Percentiles rank a stretch among this genome's conserved stretches.
Conservation (phyloP, 495 filamentous ascomycete genomes). For the Podospora didyma region DNA sequence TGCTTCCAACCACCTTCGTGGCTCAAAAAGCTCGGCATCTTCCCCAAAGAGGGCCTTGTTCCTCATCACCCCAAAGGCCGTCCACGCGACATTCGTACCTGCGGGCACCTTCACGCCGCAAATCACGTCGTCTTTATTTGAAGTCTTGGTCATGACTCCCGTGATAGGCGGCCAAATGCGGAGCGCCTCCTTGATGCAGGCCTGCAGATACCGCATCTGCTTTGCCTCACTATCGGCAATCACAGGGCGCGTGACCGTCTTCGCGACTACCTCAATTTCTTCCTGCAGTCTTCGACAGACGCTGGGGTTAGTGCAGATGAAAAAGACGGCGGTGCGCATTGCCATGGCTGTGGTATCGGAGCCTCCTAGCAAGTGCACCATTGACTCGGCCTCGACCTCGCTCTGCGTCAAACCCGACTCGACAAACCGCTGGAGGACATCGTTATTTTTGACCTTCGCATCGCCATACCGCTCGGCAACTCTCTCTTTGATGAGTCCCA, state of each 20-base stretch:
- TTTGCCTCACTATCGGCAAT: conserved; percentile 21
- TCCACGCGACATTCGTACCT: conserved; percentile 12
- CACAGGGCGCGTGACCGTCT: not conserved
- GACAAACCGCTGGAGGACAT: conserved; percentile 15
- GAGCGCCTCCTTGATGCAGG: conserved; percentile 43
- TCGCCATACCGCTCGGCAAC: conserved; percentile 13
- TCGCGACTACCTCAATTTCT: conserved; percentile 41
- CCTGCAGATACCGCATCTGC: conserved; percentile 41
- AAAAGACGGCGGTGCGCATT: conserved; percentile 47
- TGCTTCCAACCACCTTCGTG: conserved; percentile 42
- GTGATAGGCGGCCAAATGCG: conserved; percentile 39
- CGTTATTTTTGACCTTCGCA: not conserved
- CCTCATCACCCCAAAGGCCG: conserved; percentile 38
- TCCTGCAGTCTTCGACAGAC: conserved; percentile 37
- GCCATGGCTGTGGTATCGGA: conserved; percentile 51
- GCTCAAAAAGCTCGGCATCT: conserved; percentile 38
- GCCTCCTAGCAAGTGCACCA: conserved; percentile 43
- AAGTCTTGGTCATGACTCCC: conserved; percentile 25
- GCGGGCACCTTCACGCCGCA: conserved; percentile 14
- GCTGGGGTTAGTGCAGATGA: conserved; percentile 40
- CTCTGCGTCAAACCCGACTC: conserved; percentile 8
- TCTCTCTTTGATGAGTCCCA: conserved; percentile 1
- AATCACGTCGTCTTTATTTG: conserved; percentile 15
- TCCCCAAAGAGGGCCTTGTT: conserved; percentile 49
- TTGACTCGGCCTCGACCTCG: conserved; percentile 16